Evolutionary conservation across 805 yeast species (phyloP).

Genomic region (Wickerhamiella kazuoi): DNA sequence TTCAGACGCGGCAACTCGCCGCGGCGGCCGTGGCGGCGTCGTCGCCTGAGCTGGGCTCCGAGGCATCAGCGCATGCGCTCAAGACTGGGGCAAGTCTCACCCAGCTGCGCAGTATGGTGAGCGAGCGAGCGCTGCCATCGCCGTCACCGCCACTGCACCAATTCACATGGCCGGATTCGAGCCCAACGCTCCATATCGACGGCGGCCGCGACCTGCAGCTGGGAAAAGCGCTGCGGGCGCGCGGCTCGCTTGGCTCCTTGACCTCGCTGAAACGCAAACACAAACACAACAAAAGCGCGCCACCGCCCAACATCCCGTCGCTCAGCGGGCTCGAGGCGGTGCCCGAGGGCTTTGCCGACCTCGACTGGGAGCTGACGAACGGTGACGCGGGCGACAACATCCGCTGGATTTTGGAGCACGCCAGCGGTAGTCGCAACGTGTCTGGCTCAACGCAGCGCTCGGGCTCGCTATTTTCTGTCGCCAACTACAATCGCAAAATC

Average conservation of each 20-base stretch:
- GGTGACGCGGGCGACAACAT: background rate
- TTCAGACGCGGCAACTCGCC: background rate
- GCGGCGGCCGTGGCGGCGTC: background rate
- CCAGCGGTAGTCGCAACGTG: conserved; percentile 11
- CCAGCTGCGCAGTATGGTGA: background rate
- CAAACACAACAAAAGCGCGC: conserved; percentile 1
- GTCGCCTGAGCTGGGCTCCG: background rate
- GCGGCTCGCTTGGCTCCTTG: conserved; percentile 1
- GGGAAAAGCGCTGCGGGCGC: background rate
- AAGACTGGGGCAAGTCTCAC: background rate
- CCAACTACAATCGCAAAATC: conserved; percentile 15
- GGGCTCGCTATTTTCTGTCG: conserved; percentile 12
- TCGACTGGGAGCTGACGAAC: conserved; percentile 4
- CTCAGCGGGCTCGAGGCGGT: conserved; percentile 8
- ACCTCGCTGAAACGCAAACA: conserved; percentile 4
- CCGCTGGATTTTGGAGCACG: conserved; percentile 2
- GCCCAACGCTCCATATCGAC: background rate
- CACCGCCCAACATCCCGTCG: conserved; percentile 1
- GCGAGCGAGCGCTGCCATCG: background rate
- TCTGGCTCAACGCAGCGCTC: conserved; percentile 15
- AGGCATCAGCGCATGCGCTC: background rate
- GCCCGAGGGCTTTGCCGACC: conserved; percentile 7
- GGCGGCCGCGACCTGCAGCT: background rate
- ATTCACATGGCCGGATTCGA: background rate
- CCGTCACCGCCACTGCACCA: background rate